phyloP scores from a whole-genome alignment of 768 basidiomycete genomes.

The Podaxis mareebaensis region DNA sequence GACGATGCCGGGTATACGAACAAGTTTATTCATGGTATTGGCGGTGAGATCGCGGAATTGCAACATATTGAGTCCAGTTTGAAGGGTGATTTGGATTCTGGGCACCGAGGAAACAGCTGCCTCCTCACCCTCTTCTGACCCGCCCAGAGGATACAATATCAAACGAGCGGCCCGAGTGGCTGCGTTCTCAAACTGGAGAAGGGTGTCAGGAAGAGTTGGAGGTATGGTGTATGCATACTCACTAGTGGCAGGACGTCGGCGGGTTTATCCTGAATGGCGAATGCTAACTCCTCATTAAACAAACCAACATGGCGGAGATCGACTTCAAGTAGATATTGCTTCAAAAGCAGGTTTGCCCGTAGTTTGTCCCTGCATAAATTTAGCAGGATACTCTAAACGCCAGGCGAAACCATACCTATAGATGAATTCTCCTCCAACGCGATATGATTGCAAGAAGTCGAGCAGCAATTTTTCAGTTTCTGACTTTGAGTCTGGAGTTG shows the following conservation, averaged over 20 bases:
- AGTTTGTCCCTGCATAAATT: slow-evolving; percentile 70
- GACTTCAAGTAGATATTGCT: slow-evolving; percentile 85
- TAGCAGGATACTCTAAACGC: slow-evolving; percentile 4
- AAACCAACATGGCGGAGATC: slow-evolving; percentile 77
- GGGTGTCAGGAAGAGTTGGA: neutral
- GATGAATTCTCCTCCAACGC: slow-evolving; percentile 87
- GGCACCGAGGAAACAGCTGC: slow-evolving; percentile 44
- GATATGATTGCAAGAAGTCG: slow-evolving; percentile 86
- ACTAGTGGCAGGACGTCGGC: slow-evolving; percentile 89
- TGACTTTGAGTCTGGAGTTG: slow-evolving; percentile 70
- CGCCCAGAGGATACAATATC: slow-evolving; percentile 81
- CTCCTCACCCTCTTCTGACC: slow-evolving; percentile 41
- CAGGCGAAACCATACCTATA: slow-evolving; percentile 64
- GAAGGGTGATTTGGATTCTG: slow-evolving; percentile 84
- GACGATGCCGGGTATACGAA: slow-evolving; percentile 96
- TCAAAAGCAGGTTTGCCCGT: slow-evolving; percentile 84
- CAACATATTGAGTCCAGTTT: slow-evolving; percentile 89
- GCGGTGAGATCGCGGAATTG: slow-evolving; percentile 95
- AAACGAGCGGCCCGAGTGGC: slow-evolving; percentile 81
- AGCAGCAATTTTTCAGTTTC: slow-evolving; percentile 78
- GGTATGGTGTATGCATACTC: slow-evolving; percentile 25
- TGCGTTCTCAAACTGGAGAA: slow-evolving; percentile 83
- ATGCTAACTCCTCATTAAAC: slow-evolving; percentile 93
- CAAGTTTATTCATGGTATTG: slow-evolving; percentile 92
- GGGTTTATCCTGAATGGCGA: slow-evolving; percentile 86